Evolutionary conservation across 768 basidiomycete species (phyloP).

Genomic region (Hortiboletus campestris): DNA sequence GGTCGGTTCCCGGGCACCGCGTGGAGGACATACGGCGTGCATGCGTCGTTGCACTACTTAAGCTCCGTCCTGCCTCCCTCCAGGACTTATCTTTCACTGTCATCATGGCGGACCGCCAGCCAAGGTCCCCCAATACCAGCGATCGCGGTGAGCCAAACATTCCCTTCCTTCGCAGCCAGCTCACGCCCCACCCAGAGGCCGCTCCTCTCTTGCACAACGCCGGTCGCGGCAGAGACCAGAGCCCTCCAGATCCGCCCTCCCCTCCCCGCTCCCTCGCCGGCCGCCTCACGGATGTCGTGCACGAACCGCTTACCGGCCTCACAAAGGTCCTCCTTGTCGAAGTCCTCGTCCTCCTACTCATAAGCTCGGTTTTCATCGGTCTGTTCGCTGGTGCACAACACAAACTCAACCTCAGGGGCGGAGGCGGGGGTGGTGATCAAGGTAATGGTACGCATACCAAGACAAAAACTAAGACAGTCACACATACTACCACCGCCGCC

Average conservation of each 20-base stretch:
- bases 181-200: constrained; percentile 44
- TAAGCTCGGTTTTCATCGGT: constrained; percentile 87
- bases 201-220: constrained; percentile 61
- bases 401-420: constrained; percentile 56
- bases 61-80: constrained; percentile 10
- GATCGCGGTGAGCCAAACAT: constrained; percentile 47
- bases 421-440: constrained; percentile 27
- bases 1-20: constrained; percentile 16
- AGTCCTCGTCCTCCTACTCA: constrained; percentile 72
- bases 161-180: neutral
- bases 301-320: constrained; percentile 79
- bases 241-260: constrained; percentile 34
- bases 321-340: constrained; percentile 79
- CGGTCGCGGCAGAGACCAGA: constrained; percentile 41
- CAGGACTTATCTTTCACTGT: constrained; percentile 19
- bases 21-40: constrained; percentile 27
- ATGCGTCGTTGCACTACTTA: constrained; percentile 33
- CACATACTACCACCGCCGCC: constrained; percentile 31
- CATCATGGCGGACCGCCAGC: constrained; percentile 56
- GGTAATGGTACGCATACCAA: constrained; percentile 36
- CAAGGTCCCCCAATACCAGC: constrained; percentile 55
- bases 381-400: constrained; percentile 89
- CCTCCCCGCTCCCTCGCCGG: constrained; percentile 32
- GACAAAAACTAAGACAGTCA: constrained; percentile 34
- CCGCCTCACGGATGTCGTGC: constrained; percentile 51